These are phyloP conservation scores for Mariannaea elegans DNA, from an alignment of 2,329 filamentous ascomycete genomes.

Conservation along the genomic window DNA sequence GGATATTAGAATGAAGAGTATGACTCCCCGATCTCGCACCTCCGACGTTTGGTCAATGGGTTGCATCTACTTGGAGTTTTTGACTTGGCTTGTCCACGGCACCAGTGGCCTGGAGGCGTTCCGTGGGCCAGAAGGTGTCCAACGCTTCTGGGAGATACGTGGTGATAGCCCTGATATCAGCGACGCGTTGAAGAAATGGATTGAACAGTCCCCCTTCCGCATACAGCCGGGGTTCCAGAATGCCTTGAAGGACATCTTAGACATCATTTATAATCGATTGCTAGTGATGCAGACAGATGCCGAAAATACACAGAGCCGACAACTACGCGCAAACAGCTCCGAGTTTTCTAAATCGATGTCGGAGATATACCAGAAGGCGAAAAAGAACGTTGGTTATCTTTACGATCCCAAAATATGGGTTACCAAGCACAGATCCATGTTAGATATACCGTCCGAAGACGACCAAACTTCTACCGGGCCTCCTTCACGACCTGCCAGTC, in stretches of 20 bases:
- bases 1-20: neutral
- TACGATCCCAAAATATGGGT: neutral
- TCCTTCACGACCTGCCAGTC: neutral
- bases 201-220: too few species aligned
- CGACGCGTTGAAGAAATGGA: too few species aligned
- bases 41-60: neutral
- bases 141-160: too few species aligned
- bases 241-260: neutral
- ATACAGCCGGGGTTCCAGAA: neutral
- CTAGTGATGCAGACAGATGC: neutral
- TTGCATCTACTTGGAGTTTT: neutral
- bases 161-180: neutral
- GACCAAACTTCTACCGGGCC: neutral
- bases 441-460: too few species aligned
- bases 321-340: neutral
- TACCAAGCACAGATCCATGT: too few species aligned
- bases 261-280: neutral
- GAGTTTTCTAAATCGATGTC: neutral
- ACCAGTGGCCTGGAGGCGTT: neutral
- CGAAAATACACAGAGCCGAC: too few species aligned
- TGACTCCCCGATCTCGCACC: neutral
- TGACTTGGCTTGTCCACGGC: neutral
- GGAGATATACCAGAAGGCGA: neutral
- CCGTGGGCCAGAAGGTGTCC: neutral
- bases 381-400: neutral